A percentile compares a stretch with the other conserved stretches of the same genome.
Evolutionary conservation across 805 yeast genomes (phyloP).

Genomic region (Starmerella apis): DNA sequence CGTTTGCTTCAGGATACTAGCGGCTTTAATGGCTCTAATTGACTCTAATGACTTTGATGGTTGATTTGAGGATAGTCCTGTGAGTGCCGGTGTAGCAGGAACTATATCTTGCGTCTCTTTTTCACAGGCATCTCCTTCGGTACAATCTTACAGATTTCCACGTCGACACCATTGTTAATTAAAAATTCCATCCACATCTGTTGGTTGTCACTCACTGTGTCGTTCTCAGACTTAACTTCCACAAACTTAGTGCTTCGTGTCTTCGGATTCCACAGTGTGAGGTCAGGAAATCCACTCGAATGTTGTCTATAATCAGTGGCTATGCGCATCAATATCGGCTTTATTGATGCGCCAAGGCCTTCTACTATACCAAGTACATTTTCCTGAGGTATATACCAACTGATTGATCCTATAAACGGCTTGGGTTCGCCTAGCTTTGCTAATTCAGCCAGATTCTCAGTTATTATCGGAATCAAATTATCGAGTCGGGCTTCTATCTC

Average conservation of each 20-base stretch:
- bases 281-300: conserved; percentile 33
- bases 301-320: conserved; percentile 24
- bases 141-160: conserved; percentile 29
- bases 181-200: conserved; percentile 32
- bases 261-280: conserved; percentile 29
- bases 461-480: conserved; percentile 10
- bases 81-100: no score
- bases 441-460: background rate
- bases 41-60: no score
- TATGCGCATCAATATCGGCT: conserved; percentile 14
- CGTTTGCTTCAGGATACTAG: background rate
- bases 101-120: no score
- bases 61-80: no score
- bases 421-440: conserved; percentile 13
- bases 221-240: conserved; percentile 34
- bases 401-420: conserved; percentile 28
- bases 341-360: conserved; percentile 15
- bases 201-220: conserved; percentile 33
- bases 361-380: conserved; percentile 10
- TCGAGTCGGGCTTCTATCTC: conserved; percentile 26
- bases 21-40: no score
- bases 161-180: conserved; percentile 25
- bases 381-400: conserved; percentile 27
- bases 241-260: conserved; percentile 24
- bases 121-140: conserved; percentile 10